Percentiles rank a stretch among this genome's conserved stretches.
Evolutionary conservation across 2,329 filamentous ascomycete genomes (phyloP).

Genomic region (Colletotrichum karsti): DNA sequence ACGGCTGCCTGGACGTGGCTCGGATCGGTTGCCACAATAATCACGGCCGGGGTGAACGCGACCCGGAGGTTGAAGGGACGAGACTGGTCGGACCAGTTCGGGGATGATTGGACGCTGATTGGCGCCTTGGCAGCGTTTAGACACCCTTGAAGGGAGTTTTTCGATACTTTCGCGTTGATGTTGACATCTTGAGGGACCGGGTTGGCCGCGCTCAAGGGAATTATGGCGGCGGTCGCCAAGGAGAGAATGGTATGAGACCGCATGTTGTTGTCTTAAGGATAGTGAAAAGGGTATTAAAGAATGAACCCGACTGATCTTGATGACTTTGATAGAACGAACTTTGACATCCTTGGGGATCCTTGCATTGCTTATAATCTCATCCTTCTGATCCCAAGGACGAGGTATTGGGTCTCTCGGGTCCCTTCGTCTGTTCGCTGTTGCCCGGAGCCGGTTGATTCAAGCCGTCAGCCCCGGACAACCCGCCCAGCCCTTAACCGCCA

Average conservation of each 20-base stretch:
- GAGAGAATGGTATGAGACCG: not conserved
- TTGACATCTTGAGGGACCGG: not conserved
- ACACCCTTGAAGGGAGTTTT: conserved; percentile 28
- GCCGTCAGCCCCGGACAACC: not conserved
- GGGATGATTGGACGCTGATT: conserved; percentile 29
- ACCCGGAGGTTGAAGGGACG: conserved; percentile 42
- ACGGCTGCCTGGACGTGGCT: conserved; percentile 56
- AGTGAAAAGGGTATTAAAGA: not conserved
- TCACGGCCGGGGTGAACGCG: conserved; percentile 49
- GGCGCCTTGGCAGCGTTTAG: conserved; percentile 34
- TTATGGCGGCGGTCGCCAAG: not conserved
- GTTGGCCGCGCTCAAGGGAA: not conserved
- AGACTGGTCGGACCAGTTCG: conserved; percentile 30
- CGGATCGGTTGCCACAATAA: conserved; percentile 50
- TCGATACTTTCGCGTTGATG: conserved; percentile 1
- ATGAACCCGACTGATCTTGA: not conserved
- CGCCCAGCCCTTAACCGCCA: not conserved
- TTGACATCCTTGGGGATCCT: not conserved
- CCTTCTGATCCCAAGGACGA: not conserved
- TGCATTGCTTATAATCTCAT: not conserved
- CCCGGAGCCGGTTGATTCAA: not conserved
- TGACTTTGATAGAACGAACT: not conserved
- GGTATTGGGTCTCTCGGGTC: not conserved
- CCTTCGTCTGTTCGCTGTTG: not conserved
- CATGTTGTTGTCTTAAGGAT: not conserved